Percentiles rank a stretch among this genome's conserved stretches.
Evolutionary conservation across 345 rosid species (phyloP).

Genomic region (Raphanus sativus): DNA sequence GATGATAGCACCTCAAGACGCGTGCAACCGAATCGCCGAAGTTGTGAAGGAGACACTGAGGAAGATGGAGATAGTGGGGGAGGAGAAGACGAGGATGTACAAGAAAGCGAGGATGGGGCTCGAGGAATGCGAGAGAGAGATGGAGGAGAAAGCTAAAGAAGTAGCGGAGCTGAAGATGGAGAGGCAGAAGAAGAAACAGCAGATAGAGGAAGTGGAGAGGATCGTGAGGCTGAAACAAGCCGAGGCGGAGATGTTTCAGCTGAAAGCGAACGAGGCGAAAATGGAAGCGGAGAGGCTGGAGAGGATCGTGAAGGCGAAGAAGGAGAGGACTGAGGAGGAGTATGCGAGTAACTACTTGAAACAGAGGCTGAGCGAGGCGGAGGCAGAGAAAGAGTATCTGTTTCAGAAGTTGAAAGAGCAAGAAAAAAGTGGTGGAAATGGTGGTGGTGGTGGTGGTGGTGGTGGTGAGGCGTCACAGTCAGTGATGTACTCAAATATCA

Average conservation of each 20-base stretch:
- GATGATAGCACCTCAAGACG: conserved; percentile 88
- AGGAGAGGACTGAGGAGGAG: conserved; percentile 92
- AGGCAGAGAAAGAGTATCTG: conserved; percentile 93
- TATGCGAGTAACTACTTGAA: conserved; percentile 84
- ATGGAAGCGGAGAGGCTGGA: conserved; percentile 86
- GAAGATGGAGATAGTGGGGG: conserved; percentile 98
- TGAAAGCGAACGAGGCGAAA: conserved; percentile 91
- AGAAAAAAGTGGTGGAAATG: conserved; percentile 76
- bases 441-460: conserved; percentile 71
- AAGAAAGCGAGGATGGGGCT: conserved; percentile 81
- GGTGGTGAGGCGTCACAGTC: conserved; percentile 76
- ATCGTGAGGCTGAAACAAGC: conserved; percentile 93
- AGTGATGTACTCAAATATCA: conserved; percentile 63
- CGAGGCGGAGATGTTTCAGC: conserved; percentile 98
- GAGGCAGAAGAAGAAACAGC: conserved; percentile 73
- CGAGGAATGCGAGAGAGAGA: conserved; percentile 82
- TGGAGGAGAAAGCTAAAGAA: conserved; percentile 93
- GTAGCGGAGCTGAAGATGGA: conserved; percentile 70
- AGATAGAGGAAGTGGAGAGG: conserved; percentile 88
- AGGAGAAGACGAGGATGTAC: conserved; percentile 90
- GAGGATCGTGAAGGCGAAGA: conserved; percentile 84
- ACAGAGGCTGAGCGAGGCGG: conserved; percentile 90
- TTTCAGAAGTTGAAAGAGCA: conserved; percentile 91
- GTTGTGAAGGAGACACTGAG: conserved; percentile 91
- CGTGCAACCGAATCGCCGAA: conserved; percentile 91